These are phyloP conservation scores for Candida wancherniae DNA, from an alignment of 805 yeast genomes.

Conservation along the genomic window DNA sequence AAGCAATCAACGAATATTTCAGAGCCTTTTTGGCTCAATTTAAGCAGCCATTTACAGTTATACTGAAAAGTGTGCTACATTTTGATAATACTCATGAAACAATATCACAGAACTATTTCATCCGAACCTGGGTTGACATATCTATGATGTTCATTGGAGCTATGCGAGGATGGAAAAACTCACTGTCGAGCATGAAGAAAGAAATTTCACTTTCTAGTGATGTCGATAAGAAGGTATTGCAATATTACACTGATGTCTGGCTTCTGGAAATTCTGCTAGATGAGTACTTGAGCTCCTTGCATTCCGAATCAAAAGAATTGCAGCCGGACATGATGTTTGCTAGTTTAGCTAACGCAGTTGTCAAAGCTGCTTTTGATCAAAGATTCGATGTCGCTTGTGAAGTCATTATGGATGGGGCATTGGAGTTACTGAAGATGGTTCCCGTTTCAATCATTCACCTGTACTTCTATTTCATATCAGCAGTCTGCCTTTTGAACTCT, in stretches of 20 bases:
- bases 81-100: constrained; percentile 5
- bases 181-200: constrained; percentile 8
- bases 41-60: constrained; percentile 35
- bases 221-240: constrained; percentile 4
- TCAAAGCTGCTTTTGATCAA: constrained; percentile 14
- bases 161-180: constrained; percentile 11
- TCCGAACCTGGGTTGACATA: constrained; percentile 8
- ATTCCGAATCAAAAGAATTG: constrained; percentile 1
- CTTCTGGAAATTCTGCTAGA: constrained; percentile 5
- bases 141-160: constrained; percentile 9
- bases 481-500: constrained; percentile 17
- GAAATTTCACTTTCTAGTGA: constrained; percentile 6
- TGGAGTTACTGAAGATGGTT: constrained; percentile 19
- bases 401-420: constrained; percentile 11
- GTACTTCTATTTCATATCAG: constrained; percentile 19
- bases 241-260: constrained; percentile 10
- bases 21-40: constrained; percentile 38
- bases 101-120: constrained; percentile 5
- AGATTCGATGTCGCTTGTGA: constrained; percentile 17
- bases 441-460: constrained; percentile 22
- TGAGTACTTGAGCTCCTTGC: constrained; percentile 5
- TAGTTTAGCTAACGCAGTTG: constrained; percentile 13
- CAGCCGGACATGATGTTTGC: constrained; percentile 14
- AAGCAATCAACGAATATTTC: constrained; percentile 39
- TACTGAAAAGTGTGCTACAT: constrained; percentile 21